These are phyloP conservation scores for Reticulascus tulasneorum DNA, from an alignment of 2,329 filamentous ascomycete genomes.

Conservation along the genomic window DNA sequence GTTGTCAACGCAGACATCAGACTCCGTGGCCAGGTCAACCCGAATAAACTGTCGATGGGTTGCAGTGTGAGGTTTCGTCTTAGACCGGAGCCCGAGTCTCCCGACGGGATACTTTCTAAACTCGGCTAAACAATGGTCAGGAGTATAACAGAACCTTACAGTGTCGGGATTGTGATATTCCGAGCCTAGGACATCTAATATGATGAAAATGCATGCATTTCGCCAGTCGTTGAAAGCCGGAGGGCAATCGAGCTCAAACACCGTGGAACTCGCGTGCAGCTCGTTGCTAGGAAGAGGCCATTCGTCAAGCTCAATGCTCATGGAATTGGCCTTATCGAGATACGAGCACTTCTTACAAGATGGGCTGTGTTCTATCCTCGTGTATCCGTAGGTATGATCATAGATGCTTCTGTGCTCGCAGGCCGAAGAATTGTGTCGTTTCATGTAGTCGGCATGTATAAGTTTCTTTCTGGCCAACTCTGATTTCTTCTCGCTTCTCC, in stretches of 20 bases:
- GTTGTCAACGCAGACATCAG: constrained; percentile 41
- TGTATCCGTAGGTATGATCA: no score
- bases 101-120: no score
- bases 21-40: constrained; percentile 21
- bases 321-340: constrained; percentile 20
- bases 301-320: constrained; percentile 48
- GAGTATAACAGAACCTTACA: no score
- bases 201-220: constrained; percentile 38
- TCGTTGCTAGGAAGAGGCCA: constrained; percentile 46
- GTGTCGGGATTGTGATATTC: no score
- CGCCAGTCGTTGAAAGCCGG: constrained; percentile 41
- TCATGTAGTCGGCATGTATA: constrained; percentile 24
- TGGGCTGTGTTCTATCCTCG: constrained; percentile 7
- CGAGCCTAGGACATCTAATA: constrained; percentile 32
- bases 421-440: not conserved
- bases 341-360: constrained; percentile 33
- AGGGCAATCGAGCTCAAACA: constrained; percentile 51
- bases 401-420: constrained; percentile 6
- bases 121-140: no score
- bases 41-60: constrained; percentile 27
- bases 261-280: constrained; percentile 32
- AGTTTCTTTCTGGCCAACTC: constrained; percentile 26
- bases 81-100: constrained; percentile 29
- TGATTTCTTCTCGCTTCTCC: constrained; percentile 22
- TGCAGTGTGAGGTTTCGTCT: constrained; percentile 27